phyloP scores from a whole-genome alignment of 116 monocot genomes.

The Trichopus zeylanicus region DNA sequence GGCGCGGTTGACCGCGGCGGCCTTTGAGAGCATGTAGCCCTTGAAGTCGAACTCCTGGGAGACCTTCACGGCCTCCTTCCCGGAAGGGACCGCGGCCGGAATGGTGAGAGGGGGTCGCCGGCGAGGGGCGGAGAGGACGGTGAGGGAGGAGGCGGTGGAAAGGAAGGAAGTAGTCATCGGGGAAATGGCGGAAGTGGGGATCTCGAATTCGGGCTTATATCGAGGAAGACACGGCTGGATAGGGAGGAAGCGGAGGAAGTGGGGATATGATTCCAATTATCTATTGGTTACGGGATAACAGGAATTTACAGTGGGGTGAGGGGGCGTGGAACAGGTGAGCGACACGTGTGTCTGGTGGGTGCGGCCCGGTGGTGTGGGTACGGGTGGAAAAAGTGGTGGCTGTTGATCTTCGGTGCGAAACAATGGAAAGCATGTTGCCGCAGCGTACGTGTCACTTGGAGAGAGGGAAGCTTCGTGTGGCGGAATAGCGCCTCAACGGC shows the following conservation, averaged over 20 bases:
- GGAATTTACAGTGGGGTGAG: neutral
- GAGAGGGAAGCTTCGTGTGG: too few species aligned
- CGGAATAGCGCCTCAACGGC: too few species aligned
- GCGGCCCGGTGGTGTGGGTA: too few species aligned
- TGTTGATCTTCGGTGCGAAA: too few species aligned
- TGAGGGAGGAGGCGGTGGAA: neutral
- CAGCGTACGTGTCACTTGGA: too few species aligned
- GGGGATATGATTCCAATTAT: too few species aligned
- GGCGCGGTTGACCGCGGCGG: slow-evolving; percentile 22
- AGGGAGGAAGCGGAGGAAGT: neutral
- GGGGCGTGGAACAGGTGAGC: neutral
- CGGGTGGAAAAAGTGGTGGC: too few species aligned
- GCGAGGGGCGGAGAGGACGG: neutral
- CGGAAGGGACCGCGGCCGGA: neutral
- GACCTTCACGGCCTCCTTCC: neutral
- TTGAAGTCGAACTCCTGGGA: slow-evolving; percentile 28
- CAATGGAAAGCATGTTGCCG: too few species aligned
- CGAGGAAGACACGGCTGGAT: neutral
- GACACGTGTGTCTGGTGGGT: too few species aligned
- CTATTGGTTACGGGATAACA: too few species aligned
- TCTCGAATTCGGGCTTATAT: too few species aligned
- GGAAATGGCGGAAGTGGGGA: neutral
- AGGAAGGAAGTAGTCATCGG: neutral
- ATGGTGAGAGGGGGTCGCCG: neutral
- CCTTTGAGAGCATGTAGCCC: slow-evolving; percentile 28